These are phyloP conservation scores for Fusarium proliferatum DNA, from an alignment of 2,329 filamentous ascomycete species.

Conservation along the genomic window DNA sequence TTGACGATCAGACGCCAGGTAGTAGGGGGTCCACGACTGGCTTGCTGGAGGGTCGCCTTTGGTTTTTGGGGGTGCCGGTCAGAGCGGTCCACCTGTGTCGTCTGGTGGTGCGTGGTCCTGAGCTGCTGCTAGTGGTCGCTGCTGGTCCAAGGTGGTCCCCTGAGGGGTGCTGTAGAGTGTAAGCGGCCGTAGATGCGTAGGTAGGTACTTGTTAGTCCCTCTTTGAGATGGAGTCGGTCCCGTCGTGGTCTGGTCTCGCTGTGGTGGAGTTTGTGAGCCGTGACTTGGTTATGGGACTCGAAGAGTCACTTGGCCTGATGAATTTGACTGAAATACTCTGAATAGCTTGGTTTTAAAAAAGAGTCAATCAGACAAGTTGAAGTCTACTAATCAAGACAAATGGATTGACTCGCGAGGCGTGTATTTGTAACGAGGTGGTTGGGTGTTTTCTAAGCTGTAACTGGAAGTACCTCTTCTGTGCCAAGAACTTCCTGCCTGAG, in stretches of 20 bases:
- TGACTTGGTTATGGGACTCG: slow-evolving; percentile 36
- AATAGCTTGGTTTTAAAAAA: slow-evolving; percentile 11
- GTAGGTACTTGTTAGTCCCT: slow-evolving; percentile 31
- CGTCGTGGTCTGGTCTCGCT: slow-evolving; percentile 21
- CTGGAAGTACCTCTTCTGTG: slow-evolving; percentile 16
- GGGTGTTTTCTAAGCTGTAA: slow-evolving; percentile 28
- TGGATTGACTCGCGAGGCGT: slow-evolving; percentile 38
- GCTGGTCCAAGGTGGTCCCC: slow-evolving; percentile 41
- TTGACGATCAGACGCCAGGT: slow-evolving; percentile 45
- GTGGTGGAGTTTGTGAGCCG: slow-evolving; percentile 28
- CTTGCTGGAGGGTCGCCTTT: slow-evolving; percentile 35
- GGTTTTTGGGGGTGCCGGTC: slow-evolving; percentile 39
- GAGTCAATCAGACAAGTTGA: slow-evolving; percentile 20
- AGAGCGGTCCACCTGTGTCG: slow-evolving; percentile 39
- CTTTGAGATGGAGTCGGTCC: slow-evolving; percentile 30
- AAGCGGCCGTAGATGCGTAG: slow-evolving; percentile 23
- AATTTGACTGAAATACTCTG: slow-evolving; percentile 12
- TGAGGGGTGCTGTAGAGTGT: slow-evolving; percentile 32
- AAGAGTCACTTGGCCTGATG: slow-evolving; percentile 37
- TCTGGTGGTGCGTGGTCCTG: slow-evolving; percentile 40
- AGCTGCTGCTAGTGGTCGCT: slow-evolving; percentile 33
- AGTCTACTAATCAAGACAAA: slow-evolving; percentile 25
- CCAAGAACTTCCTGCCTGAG: slow-evolving; percentile 35
- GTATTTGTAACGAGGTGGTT: slow-evolving; percentile 39
- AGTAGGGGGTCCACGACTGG: slow-evolving; percentile 37